Base-by-base conservation (phyloP, 257 asterid genomes). In the Verbascum thapsus region DNA sequence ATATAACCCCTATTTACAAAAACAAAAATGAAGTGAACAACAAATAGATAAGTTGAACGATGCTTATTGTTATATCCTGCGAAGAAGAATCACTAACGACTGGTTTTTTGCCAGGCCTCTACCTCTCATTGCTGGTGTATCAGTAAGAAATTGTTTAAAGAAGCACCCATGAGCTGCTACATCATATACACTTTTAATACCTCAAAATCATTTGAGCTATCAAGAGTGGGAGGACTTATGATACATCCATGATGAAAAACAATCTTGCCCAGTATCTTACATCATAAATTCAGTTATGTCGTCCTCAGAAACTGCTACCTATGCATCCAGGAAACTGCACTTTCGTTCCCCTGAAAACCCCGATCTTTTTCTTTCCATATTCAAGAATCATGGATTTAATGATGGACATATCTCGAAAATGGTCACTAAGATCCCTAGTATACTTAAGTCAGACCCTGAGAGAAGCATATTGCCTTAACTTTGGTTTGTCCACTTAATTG, bases 351-450 rank as follows among this genome's bases (percentile, higher is more conserved):
- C 32, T 5, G 12, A 61, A 44, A 60, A 60, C 0, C 32, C 54
- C 4, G 55, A 60, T 17, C 43, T 10, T 7, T 16, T 59, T 20
- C 26, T 59, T 8, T 5, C 32, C 13, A 52, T 59, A 20, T 40
- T 59, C 65, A 59, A 59, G 16, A 59, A 40, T 22, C 11, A 59
- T 13, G 65, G 65, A 7, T 59, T 59, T 49, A n/a, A 41, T 7
- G 41, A 41, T 4, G 53, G 42, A 17, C 42, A 42, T 1, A 59
- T 59, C 13, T 6, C 26, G 11, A 59, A 10, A 9, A 0, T 42
- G 2, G 53, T 59, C 26, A 2, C 41, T 13, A n/a, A 8, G 41
- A n/a, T 42, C 23, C 65, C 65, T 0, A 4, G 0, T 4, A 8
- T 42, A 8, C 65, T 59, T 59, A 5, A 1, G 1, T n/a, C 65